Evolutionary conservation across 805 yeast species (phyloP).

Genomic region (Citeromyces matritensis): DNA sequence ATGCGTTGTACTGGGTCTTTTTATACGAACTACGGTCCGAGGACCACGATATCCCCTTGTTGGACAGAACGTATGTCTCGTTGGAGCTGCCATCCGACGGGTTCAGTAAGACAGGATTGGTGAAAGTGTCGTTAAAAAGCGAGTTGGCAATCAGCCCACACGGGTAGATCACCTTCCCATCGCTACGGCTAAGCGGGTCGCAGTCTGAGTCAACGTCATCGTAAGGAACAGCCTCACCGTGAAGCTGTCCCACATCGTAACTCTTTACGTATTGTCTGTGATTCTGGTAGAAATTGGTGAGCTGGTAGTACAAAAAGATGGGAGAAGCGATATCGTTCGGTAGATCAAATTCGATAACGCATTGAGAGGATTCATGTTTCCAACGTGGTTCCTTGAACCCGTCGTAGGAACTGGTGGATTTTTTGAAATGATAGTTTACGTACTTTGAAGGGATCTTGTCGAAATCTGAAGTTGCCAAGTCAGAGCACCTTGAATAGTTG

Average conservation of each 20-base stretch:
- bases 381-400: slow-evolving; percentile 37
- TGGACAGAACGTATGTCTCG: slow-evolving; percentile 25
- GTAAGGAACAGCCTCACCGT: slow-evolving; percentile 52
- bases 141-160: slow-evolving; percentile 95
- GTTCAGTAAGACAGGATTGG: slow-evolving; percentile 29
- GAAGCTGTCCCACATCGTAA: slow-evolving; percentile 65
- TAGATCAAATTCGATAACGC: slow-evolving; percentile 57
- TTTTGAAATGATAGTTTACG: slow-evolving; percentile 45
- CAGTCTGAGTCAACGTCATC: slow-evolving; percentile 36
- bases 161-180: slow-evolving; percentile 49
- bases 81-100: slow-evolving; percentile 18
- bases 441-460: slow-evolving; percentile 43
- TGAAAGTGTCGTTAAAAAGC: slow-evolving; percentile 75
- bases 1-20: slow-evolving; percentile 50
- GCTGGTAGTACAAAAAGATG: slow-evolving; percentile 62
- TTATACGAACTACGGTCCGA: slow-evolving; percentile 62
- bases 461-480: slow-evolving; percentile 20
- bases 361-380: slow-evolving; percentile 31
- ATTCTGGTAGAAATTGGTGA: slow-evolving; percentile 87
- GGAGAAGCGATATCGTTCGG: slow-evolving; percentile 63
- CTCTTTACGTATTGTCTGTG: slow-evolving; percentile 89
- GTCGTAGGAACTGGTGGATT: slow-evolving; percentile 14
- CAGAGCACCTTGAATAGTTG: slow-evolving; percentile 61
- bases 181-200: slow-evolving; percentile 27
- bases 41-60: slow-evolving; percentile 70